These are phyloP conservation scores for Colletotrichum phormii DNA, from an alignment of 2,329 filamentous ascomycete species.

Conservation along the genomic window DNA sequence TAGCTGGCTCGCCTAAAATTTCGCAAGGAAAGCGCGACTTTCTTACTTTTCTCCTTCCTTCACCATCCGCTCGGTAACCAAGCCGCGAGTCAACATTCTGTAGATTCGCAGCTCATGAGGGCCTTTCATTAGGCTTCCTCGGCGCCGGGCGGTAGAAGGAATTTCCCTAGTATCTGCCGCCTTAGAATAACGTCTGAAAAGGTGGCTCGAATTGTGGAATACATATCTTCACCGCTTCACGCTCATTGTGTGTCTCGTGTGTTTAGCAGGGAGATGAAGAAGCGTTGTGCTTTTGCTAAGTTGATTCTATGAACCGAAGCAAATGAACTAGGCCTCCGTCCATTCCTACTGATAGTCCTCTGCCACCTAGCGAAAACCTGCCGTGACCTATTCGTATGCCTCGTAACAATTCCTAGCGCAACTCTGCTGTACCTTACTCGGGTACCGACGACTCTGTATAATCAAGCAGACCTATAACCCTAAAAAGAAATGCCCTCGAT, in stretches of 20 bases:
- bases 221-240: constrained; percentile 57
- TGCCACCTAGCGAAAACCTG: not conserved
- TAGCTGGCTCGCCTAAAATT: constrained; percentile 32
- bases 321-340: not conserved
- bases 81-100: constrained; percentile 39
- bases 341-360: not conserved
- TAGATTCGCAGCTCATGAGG: constrained; percentile 46
- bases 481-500: not conserved
- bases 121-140: constrained; percentile 67
- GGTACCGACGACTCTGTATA: not conserved
- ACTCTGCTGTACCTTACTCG: no score
- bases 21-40: not conserved
- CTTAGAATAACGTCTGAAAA: constrained; percentile 82
- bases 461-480: not conserved
- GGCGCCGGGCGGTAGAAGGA: constrained; percentile 70
- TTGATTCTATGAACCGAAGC: not conserved
- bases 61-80: constrained; percentile 53
- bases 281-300: not conserved
- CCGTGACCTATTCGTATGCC: not conserved
- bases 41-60: constrained; percentile 47
- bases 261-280: not conserved
- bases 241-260: not conserved
- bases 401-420: not conserved
- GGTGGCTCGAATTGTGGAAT: constrained; percentile 85
- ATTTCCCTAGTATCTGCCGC: constrained; percentile 87